Base-by-base conservation (phyloP, 192 early-diverging fungal species). In the Mortierella antarctica region DNA sequence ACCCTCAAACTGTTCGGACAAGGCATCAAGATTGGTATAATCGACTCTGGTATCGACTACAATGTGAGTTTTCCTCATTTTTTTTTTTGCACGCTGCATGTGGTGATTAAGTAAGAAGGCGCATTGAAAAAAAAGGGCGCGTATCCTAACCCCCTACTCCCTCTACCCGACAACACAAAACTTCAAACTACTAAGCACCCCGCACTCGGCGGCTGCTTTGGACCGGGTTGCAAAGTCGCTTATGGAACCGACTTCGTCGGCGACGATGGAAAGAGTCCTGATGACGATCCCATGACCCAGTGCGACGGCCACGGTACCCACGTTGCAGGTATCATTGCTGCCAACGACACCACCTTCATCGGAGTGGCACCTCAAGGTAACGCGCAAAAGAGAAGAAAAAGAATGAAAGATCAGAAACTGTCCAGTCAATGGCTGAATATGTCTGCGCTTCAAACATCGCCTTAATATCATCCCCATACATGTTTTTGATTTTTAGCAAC, bases 291-390 rank as follows among this genome's bases (percentile, higher is more conserved):
- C 11, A 83, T 80, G 46, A 87, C 89, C 50, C 86, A 84, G 0
- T 92, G 91, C 69, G 84, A 89, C 57, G 91, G 89, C 6, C 91
- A 92, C 56, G 74, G 68, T 17, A 91, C 90, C 17, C 89, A 92
- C 48, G 85, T 91, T 13, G 83, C 88, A 13, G 93, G 93, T 6
- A 95, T 95, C 41, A 88, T 94, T 67, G 93, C 88, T 14, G 94
- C 91, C 14, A 83, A 90, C n/a, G 90, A 92, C 9, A 76, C 66
- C 44, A 69, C 77, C n/a, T 87, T 95, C 64, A 81, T 71, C 39
- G 96, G 96, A 52, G 93, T 96, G 20, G 96, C 95, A 15, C 96
- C 96, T 0, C 88, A 88, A 56, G 95, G 88, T 87, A 82, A 72
- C 8, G 52, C 39, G 5, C 20, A 46, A 23, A n/a, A 64, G 15